These are phyloP conservation scores for Linanthus parryae DNA, from an alignment of 148 eudicot species.

Conservation along the genomic window DNA sequence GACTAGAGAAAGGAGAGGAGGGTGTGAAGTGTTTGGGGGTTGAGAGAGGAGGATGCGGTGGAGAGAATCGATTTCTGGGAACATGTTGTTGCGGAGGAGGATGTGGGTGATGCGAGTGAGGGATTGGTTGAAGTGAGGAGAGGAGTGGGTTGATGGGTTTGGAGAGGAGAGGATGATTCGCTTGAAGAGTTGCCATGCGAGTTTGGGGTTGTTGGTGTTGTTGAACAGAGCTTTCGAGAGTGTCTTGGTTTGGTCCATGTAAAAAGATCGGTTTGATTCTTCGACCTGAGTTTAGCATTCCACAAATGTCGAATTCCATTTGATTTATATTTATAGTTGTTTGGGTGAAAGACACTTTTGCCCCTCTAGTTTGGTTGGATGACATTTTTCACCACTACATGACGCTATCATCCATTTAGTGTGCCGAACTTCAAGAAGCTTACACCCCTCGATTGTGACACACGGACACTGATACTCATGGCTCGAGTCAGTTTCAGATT, in stretches of 20 bases:
- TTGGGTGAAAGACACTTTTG: too few species aligned
- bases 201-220: slow-evolving; percentile 54
- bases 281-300: too few species aligned
- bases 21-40: slow-evolving; percentile 5
- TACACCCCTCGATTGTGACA: too few species aligned
- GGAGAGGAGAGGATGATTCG: slow-evolving; percentile 33
- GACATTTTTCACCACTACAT: too few species aligned
- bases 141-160: slow-evolving; percentile 12
- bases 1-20: slow-evolving; percentile 25
- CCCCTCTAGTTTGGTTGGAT: too few species aligned
- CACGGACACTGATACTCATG: too few species aligned
- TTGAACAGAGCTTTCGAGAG: slow-evolving; percentile 37
- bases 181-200: slow-evolving; percentile 91
- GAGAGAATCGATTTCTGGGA: slow-evolving; percentile 43
- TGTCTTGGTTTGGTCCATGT: slow-evolving; percentile 15
- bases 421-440: too few species aligned
- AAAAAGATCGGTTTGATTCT: too few species aligned
- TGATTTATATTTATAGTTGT: too few species aligned
- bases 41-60: slow-evolving; percentile 45
- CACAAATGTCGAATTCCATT: too few species aligned
- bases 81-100: slow-evolving; percentile 59
- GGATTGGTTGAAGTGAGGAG: slow-evolving; percentile 13
- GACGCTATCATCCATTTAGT: too few species aligned
- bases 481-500: too few species aligned
- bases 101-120: slow-evolving; percentile 43